Percentiles rank a stretch among this genome's conserved stretches.
Evolutionary conservation across 768 basidiomycete genomes (phyloP).

Genomic region (Imleria badia): DNA sequence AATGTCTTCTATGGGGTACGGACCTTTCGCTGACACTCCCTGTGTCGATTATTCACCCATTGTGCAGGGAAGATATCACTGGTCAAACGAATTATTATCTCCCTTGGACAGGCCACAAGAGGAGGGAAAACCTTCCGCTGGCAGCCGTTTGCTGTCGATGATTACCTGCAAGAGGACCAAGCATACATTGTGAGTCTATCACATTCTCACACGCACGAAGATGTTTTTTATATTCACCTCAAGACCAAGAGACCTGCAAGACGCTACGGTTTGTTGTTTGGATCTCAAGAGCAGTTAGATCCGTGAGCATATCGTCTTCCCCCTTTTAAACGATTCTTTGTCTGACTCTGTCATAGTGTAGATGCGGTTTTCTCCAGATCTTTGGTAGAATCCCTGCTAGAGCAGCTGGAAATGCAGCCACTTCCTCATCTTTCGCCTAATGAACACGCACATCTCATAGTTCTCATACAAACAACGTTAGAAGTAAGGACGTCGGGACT

Average conservation of each 20-base stretch:
- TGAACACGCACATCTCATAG: slow-evolving; percentile 81
- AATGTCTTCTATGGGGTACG: slow-evolving; percentile 91
- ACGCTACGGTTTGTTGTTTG: slow-evolving; percentile 55
- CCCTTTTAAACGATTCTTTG: background rate
- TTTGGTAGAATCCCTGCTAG: slow-evolving; percentile 60
- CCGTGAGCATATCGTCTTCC: slow-evolving; percentile 39
- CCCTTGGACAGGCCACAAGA: slow-evolving; percentile 46
- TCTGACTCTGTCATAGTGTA: slow-evolving; percentile 32
- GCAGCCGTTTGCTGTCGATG: slow-evolving; percentile 56
- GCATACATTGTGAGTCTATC: slow-evolving; percentile 19
- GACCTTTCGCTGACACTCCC: background rate
- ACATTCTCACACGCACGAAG: background rate
- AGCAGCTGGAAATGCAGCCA: slow-evolving; percentile 59
- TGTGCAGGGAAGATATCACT: slow-evolving; percentile 74
- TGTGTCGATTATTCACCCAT: background rate
- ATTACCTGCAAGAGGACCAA: slow-evolving; percentile 29
- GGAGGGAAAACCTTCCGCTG: slow-evolving; percentile 32
- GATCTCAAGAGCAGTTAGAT: slow-evolving; percentile 39
- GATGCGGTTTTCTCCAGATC: slow-evolving; percentile 60
- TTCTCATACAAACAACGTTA: slow-evolving; percentile 82
- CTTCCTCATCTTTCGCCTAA: slow-evolving; percentile 72
- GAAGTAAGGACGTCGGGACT: slow-evolving; percentile 53
- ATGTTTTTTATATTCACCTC: background rate
- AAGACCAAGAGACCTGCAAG: slow-evolving; percentile 29
- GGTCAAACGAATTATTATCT: slow-evolving; percentile 78